A percentile compares a stretch with the other conserved stretches of the same genome.
Evolutionary conservation across 768 basidiomycete genomes (phyloP).

Genomic region (Tubosaeta sp.): DNA sequence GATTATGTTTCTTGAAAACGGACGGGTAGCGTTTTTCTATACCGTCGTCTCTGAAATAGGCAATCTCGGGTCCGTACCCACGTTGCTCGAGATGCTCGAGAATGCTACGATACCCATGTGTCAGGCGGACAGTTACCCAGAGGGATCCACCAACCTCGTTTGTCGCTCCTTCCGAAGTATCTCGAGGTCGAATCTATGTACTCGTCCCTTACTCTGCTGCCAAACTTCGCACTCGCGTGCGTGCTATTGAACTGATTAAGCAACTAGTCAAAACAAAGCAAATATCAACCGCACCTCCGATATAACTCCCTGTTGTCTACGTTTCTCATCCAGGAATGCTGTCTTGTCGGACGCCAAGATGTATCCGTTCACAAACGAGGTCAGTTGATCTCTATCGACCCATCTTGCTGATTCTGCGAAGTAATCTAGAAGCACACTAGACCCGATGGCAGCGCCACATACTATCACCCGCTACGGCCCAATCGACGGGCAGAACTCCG

Average conservation of each 20-base stretch:
- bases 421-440: neutral
- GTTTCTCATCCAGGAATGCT: constrained; percentile 4
- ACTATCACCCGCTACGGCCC: neutral
- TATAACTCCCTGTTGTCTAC: neutral
- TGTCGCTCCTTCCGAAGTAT: constrained; percentile 7
- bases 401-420: neutral
- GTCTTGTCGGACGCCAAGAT: neutral
- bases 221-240: constrained; percentile 6
- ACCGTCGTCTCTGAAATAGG: neutral
- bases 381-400: constrained; percentile 13
- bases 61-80: constrained; percentile 13
- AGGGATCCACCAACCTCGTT: constrained; percentile 1
- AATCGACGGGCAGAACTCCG: constrained; percentile 1
- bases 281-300: neutral
- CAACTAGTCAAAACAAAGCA: neutral
- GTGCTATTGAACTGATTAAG: constrained; percentile 5
- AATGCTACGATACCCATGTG: constrained; percentile 9
- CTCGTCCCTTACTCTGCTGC: constrained; percentile 9
- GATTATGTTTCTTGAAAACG: constrained; percentile 7
- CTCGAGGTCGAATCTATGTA: constrained; percentile 9
- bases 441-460: neutral
- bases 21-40: constrained; percentile 2
- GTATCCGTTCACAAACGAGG: constrained; percentile 5
- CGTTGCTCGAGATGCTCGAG: constrained; percentile 10
- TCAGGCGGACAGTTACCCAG: neutral